Conservation (phyloP, 2,329 filamentous ascomycete species). For the Gaeumannomyces tritici region DNA sequence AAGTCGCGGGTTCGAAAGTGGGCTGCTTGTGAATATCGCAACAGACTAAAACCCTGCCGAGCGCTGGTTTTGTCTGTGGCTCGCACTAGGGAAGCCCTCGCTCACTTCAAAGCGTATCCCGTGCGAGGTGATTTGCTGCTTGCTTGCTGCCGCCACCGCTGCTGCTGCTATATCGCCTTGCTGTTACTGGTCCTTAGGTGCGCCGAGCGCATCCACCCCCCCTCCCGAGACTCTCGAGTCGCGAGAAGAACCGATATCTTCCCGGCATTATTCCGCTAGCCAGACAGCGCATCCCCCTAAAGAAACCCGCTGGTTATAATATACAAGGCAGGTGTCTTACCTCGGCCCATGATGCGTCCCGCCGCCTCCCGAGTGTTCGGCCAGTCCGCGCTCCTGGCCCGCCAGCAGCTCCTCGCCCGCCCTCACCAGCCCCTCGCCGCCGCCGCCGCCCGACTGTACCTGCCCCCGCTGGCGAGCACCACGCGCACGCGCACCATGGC, state of each 20-base stretch:
- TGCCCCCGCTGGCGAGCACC: not conserved
- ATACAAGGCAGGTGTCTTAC: not conserved
- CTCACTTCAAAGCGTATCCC: not conserved
- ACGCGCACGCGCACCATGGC: slow-evolving; percentile 49
- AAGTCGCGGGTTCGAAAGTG: not conserved
- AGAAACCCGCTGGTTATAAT: not conserved
- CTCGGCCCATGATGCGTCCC: slow-evolving; percentile 15
- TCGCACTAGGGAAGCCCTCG: not conserved
- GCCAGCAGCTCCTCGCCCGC: slow-evolving; percentile 1
- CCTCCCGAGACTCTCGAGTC: not conserved
- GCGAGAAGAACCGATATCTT: not conserved
- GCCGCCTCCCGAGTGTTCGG: slow-evolving; percentile 6
- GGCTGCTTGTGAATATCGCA: not conserved
- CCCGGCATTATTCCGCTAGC: not conserved
- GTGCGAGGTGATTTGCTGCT: not conserved
- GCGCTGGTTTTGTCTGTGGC: too few relatives aligned
- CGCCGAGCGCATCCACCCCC: too few relatives aligned
- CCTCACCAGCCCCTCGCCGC: not conserved
- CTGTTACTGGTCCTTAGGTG: not conserved
- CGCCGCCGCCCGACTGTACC: not conserved
- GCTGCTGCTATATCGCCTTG: not conserved
- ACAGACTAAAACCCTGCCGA: not conserved
- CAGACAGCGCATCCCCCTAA: not conserved
- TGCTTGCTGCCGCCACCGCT: too few relatives aligned
- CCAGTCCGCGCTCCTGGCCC: slow-evolving; percentile 6